A percentile compares a stretch with the other conserved stretches of the same genome.
phyloP scores from a whole-genome alignment of 1,284 basidiomycete species.

The Hymenochaete sp. region DNA sequence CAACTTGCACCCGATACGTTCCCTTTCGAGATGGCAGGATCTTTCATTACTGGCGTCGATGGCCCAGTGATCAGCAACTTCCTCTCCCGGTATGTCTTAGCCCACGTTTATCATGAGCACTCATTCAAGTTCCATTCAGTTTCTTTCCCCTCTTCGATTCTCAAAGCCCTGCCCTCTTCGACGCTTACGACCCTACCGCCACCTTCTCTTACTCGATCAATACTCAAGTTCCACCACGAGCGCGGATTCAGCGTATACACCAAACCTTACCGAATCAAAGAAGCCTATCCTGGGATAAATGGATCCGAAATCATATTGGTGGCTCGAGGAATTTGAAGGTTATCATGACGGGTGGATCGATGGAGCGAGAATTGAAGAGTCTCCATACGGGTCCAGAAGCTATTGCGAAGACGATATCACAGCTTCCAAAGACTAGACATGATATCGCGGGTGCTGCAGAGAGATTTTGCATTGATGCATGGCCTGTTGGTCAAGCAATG shows the following conservation, averaged over 20 bases:
- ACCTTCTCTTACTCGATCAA: slow-evolving; percentile 87
- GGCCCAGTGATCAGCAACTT: slow-evolving; percentile 64
- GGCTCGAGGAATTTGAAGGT: slow-evolving; percentile 75
- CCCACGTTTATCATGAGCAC: slow-evolving; percentile 16
- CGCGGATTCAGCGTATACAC: slow-evolving; percentile 58
- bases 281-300: slow-evolving; percentile 66
- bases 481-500: slow-evolving; percentile 57
- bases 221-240: slow-evolving; percentile 69
- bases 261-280: slow-evolving; percentile 70
- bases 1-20: slow-evolving; percentile 51
- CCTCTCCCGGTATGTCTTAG: slow-evolving; percentile 54
- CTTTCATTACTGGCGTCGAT: slow-evolving; percentile 71
- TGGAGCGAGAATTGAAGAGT: slow-evolving; percentile 57
- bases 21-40: slow-evolving; percentile 61
- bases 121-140: slow-evolving; percentile 32
- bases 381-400: slow-evolving; percentile 69
- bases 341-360: slow-evolving; percentile 36
- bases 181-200: slow-evolving; percentile 76
- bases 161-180: slow-evolving; percentile 57
- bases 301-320: slow-evolving; percentile 45
- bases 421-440: slow-evolving; percentile 75
- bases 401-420: slow-evolving; percentile 51
- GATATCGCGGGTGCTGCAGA: slow-evolving; percentile 62
- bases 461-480: slow-evolving; percentile 87
- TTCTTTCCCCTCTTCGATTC: slow-evolving; percentile 83